Base-by-base conservation (phyloP, 441 rosid species). In the Flueggea neowawraea region DNA sequence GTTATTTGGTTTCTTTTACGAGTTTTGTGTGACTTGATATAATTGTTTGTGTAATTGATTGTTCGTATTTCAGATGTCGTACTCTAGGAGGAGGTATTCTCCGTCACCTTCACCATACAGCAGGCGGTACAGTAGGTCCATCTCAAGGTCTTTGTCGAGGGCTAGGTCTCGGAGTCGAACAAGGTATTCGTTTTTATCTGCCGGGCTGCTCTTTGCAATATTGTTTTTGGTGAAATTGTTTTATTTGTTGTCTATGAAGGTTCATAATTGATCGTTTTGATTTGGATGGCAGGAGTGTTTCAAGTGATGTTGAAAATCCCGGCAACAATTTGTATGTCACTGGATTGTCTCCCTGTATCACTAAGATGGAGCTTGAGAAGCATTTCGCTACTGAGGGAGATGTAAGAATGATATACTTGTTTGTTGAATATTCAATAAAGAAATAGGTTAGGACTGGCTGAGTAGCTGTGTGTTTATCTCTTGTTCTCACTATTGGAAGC, bases 291-390 rank as follows among this genome's bases (percentile, higher is more conserved):
- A 88, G 99, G 90, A 91, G 95, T 45, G 62, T 53, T 22, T 86
- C 85, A 0, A 54, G 62, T 8, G 96, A 87, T 48, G 87, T 82
- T 43, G 99, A 84, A 60, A 94, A 94, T 69, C 96, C 95, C 50
- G 97, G 97, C 28, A 89, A 94, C 76, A 87, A 89, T 74, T 73
- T 94, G 76, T 94, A 94, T 61, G 99, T 94, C 66, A 91, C 99
- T 0, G 97, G 97, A 12, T 66, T 94, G 79, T 94, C 95, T 3
- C 88, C 84, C 15, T 75, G 90, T 9, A 79, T 85, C 39, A 84
- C 94, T 0, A 84, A 85, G 79, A 80, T 81, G 52, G 97, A 94
- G 64, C 76, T 94, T 6, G 90, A 84, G 77, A 84, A 81, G 70
- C 88, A 85, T 79, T 94, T 94, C 69, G 69, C 88, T 0, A 63